These are phyloP conservation scores for Aspergillus sergii DNA, from an alignment of 2,329 filamentous ascomycete species.

Conservation along the genomic window DNA sequence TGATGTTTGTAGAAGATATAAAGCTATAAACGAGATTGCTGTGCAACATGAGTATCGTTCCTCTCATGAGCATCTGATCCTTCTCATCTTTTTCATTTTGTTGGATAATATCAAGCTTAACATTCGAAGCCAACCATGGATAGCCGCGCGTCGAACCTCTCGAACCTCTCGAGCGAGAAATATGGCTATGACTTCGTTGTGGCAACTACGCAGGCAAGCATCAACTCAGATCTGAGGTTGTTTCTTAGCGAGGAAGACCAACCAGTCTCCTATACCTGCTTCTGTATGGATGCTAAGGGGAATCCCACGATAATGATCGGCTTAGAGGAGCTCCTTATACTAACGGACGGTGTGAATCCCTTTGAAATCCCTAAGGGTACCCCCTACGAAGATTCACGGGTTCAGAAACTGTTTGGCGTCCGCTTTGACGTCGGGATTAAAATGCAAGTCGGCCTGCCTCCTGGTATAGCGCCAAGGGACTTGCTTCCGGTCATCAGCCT, in stretches of 20 bases:
- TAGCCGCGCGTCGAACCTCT: slow-evolving; percentile 2
- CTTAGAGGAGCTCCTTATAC: background rate
- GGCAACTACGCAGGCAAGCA: slow-evolving; percentile 8
- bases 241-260: background rate
- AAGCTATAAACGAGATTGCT: no score
- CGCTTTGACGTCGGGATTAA: background rate
- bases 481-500: background rate
- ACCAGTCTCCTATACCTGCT: background rate
- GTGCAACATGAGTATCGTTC: no score
- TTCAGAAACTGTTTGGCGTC: background rate
- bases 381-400: background rate
- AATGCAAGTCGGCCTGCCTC: background rate
- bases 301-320: background rate
- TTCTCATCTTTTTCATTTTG: no score
- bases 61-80: no score
- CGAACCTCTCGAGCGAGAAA: background rate
- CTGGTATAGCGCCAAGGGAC: background rate
- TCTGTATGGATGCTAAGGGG: background rate
- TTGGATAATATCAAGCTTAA: no score
- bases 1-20: no score
- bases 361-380: background rate
- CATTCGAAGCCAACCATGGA: background rate
- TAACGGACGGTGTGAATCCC: background rate
- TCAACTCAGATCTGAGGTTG: background rate
- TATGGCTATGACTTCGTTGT: slow-evolving; percentile 9